Evolutionary conservation across 306 rosid genomes (phyloP).

Genomic region (Sechiopsis laciniata): DNA sequence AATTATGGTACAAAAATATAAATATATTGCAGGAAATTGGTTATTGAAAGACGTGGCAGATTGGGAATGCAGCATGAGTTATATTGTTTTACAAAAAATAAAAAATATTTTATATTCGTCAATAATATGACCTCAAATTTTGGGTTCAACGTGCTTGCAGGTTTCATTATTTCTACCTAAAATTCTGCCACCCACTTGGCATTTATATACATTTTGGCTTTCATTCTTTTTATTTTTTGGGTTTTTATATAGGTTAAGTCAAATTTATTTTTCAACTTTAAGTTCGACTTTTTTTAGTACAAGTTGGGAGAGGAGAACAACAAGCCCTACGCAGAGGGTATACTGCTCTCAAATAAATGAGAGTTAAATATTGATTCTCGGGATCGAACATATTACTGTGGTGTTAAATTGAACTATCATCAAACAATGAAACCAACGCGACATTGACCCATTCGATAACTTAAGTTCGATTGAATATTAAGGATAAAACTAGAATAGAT

Average conservation of each 20-base stretch:
- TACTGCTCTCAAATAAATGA: too few species aligned
- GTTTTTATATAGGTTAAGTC: neutral
- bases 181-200: slow-evolving; percentile 10
- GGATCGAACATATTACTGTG: too few species aligned
- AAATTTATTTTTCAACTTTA: too few species aligned
- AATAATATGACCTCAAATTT: neutral
- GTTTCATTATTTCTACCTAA: neutral
- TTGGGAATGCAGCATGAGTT: neutral
- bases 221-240: neutral
- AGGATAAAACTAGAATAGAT: too few species aligned
- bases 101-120: neutral
- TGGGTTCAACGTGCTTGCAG: slow-evolving; percentile 19
- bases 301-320: too few species aligned
- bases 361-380: too few species aligned
- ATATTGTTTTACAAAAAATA: neutral
- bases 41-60: slow-evolving; percentile 6
- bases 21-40: neutral
- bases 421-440: too few species aligned
- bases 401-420: too few species aligned
- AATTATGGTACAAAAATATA: neutral
- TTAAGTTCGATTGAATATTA: neutral
- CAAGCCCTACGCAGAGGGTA: too few species aligned
- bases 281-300: too few species aligned
- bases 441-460: neutral
- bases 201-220: neutral